Percentiles rank a stretch among this genome's conserved stretches.
Conservation (phyloP, 441 rosid genomes). For the Dalechampia spathulata region DNA sequence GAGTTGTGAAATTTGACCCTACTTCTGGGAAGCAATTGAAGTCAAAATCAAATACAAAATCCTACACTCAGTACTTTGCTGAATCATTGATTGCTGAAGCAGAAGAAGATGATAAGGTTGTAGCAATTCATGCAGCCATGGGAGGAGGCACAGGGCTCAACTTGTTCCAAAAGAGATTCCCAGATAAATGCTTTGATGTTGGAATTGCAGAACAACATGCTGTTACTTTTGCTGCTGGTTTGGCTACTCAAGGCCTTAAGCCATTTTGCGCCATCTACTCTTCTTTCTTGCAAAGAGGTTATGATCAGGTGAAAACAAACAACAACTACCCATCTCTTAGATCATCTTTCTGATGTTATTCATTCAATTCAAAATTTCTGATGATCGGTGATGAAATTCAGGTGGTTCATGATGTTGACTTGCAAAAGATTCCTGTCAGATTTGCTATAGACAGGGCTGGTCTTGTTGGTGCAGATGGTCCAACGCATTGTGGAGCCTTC, state of each 20-base stretch:
- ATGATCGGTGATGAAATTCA: no score
- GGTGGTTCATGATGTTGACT: slow-evolving; percentile 59
- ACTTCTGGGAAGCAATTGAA: slow-evolving; percentile 38
- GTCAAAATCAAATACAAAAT: slow-evolving; percentile 20
- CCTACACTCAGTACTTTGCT: slow-evolving; percentile 34
- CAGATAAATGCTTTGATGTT: slow-evolving; percentile 38
- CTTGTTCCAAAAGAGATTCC: slow-evolving; percentile 35
- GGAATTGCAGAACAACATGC: slow-evolving; percentile 53
- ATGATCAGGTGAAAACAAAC: slow-evolving; percentile 31
- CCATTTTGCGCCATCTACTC: slow-evolving; percentile 53
- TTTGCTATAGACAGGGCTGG: slow-evolving; percentile 60
- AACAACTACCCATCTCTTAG: neutral
- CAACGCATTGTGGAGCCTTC: slow-evolving; percentile 57
- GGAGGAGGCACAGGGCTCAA: slow-evolving; percentile 53
- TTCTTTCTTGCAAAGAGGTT: slow-evolving; percentile 41
- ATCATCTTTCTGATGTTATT: no score
- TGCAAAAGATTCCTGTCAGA: slow-evolving; percentile 62
- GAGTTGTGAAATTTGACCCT: slow-evolving; percentile 42
- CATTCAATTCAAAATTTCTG: no score
- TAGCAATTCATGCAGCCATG: slow-evolving; percentile 54
- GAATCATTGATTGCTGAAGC: slow-evolving; percentile 45
- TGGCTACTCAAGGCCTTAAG: slow-evolving; percentile 42
- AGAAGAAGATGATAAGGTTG: slow-evolving; percentile 29
- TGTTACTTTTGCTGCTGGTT: slow-evolving; percentile 48
- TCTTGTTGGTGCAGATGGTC: slow-evolving; percentile 60